A percentile compares a stretch with the other conserved stretches of the same genome.
These are phyloP conservation scores for Entomortierella parvispora DNA, from an alignment of 192 early-diverging fungal species.

Conservation along the genomic window DNA sequence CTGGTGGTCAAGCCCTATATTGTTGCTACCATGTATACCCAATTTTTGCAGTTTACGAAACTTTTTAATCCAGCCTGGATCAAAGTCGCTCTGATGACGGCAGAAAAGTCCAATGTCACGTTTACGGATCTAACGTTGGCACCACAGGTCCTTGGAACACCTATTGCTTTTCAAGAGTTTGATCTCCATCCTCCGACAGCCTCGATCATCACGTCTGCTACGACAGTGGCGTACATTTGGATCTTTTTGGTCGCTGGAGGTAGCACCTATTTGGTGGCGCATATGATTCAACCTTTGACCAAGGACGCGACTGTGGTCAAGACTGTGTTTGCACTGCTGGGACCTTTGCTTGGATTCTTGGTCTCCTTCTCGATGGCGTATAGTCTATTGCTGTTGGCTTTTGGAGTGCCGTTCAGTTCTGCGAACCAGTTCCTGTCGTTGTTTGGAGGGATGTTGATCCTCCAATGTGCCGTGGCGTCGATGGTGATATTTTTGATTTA, in stretches of 20 bases:
- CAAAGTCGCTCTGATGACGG: constrained; percentile 9
- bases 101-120: background rate
- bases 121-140: constrained; percentile 2
- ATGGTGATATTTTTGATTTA: constrained; percentile 48
- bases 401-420: constrained; percentile 32
- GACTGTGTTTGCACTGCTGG: constrained; percentile 21
- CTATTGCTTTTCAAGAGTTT: constrained; percentile 41
- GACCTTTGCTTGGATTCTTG: constrained; percentile 20
- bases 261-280: constrained; percentile 41
- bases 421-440: constrained; percentile 34
- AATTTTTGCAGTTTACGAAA: constrained; percentile 31
- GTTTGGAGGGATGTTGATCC: constrained; percentile 39
- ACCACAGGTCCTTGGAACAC: constrained; percentile 34
- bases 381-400: constrained; percentile 19
- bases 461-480: constrained; percentile 31
- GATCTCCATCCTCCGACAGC: constrained; percentile 39
- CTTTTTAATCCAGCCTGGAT: constrained; percentile 38
- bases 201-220: constrained; percentile 39
- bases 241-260: constrained; percentile 46
- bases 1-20: constrained; percentile 38
- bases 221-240: constrained; percentile 48
- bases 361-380: constrained; percentile 21
- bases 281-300: constrained; percentile 41
- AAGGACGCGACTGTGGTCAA: background rate
- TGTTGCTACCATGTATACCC: constrained; percentile 38